Conservation (phyloP, 108 stramenopile genomes). For the Fistulifera solaris region DNA sequence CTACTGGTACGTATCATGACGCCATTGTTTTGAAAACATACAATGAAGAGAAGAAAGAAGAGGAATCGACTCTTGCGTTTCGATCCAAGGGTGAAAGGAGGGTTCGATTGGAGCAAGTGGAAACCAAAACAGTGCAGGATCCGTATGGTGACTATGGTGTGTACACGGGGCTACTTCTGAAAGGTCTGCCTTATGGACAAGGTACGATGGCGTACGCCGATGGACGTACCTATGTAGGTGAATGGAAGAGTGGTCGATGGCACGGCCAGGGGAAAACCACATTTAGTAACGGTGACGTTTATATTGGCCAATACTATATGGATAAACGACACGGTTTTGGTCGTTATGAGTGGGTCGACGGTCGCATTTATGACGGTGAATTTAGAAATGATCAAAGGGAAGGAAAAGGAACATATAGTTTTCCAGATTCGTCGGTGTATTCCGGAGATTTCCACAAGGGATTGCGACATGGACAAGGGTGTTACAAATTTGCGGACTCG, state of each 20-base stretch:
- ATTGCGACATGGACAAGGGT: conserved; percentile 28
- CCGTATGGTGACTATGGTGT: conserved; percentile 41
- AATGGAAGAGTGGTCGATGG: conserved; percentile 35
- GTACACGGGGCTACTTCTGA: conserved; percentile 45
- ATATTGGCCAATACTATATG: conserved; percentile 16
- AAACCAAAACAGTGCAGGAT: conserved; percentile 23
- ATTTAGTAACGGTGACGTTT: conserved; percentile 15
- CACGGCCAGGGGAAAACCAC: conserved; percentile 15
- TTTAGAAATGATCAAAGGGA: conserved; percentile 14
- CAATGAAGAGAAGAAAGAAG: too few species aligned
- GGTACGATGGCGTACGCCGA: conserved; percentile 48
- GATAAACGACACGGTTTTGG: conserved; percentile 23
- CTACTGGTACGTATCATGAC: too few species aligned
- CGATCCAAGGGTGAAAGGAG: too few species aligned
- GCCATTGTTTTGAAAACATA: too few species aligned
- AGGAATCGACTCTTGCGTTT: too few species aligned
- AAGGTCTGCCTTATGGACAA: conserved; percentile 41
- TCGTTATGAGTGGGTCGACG: conserved; percentile 18
- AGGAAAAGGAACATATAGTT: conserved; percentile 19
- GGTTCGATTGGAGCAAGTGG: conserved; percentile 14
- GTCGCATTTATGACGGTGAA: conserved; percentile 20
- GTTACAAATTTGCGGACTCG: conserved; percentile 18
- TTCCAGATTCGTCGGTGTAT: conserved; percentile 27
- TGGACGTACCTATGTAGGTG: conserved; percentile 35
- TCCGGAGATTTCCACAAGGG: conserved; percentile 25